Evolutionary conservation across 306 rosid species (phyloP), one percentile per base, ranked within the genome.

Genomic region (Hippophae tibetana): DNA sequence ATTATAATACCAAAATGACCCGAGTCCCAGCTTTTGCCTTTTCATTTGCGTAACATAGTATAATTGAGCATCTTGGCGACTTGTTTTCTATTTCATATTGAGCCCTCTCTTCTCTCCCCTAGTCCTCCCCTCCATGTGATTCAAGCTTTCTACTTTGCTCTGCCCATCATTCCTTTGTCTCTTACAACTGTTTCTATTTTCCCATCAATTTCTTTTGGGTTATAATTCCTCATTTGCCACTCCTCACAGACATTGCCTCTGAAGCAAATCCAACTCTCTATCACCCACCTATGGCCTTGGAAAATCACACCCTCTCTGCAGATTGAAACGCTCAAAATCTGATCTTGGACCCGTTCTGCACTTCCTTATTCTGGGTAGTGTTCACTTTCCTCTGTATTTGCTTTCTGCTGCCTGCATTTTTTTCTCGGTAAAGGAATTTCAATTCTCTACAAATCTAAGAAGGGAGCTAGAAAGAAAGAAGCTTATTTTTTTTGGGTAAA

Each of bases 101-200:
- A 58, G 61, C 63, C 66, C 61, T 56, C 45, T 69, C 74, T 38
- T 58, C 26, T 59, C 52, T 45, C 43, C 23, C 23, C 23, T 18
- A 18, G 23, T 0, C 23, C 23, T 18, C 23, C 13, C 58, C 68
- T 31, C 74, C 79, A 78, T 71, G 83, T 80, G 75, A 70, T 58
- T 59, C 54, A 57, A 72, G 79, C 82, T 54, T 52, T 52, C 61
- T 66, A 12, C 54, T 48, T 60, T 63, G 62, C 74, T 25, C 38
- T 72, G 10, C 60, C 81, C 60, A 7, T 63, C 38, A 31, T 31
- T 31, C 38, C 69, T 60, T 61, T 47, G 38, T 23, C 65, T 63
- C 38, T 7, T 57, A 63, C 62, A 56, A 64, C 18, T 38, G 23
- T 41, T 43, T 42, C 50, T 26, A 38, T 9, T 63, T 55, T 47